Conservation (phyloP, 1,284 basidiomycete genomes). For the Apiotrichum akiyoshidainum region DNA sequence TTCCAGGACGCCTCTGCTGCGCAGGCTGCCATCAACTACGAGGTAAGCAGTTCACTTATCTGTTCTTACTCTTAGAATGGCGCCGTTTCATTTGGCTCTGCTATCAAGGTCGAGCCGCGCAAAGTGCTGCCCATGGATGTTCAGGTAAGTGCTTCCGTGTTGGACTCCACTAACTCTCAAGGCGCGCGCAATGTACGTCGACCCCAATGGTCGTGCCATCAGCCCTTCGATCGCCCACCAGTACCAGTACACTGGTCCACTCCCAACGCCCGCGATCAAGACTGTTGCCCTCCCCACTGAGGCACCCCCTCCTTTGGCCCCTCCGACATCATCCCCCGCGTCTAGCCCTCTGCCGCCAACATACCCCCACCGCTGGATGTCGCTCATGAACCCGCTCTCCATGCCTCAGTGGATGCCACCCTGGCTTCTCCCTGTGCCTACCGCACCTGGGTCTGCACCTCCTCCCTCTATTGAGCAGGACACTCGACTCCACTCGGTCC, state of each 20-base stretch:
- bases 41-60: conserved; percentile 24
- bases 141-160: conserved; percentile 21
- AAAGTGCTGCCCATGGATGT: conserved; percentile 33
- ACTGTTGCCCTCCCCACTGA: background rate
- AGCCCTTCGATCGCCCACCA: conserved; percentile 34
- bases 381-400: too few relatives aligned
- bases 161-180: background rate
- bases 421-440: background rate
- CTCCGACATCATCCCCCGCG: background rate
- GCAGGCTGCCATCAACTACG: conserved; percentile 24
- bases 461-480: background rate
- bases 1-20: conserved; percentile 28
- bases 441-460: background rate
- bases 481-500: too few relatives aligned
- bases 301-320: background rate
- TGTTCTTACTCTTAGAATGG: conserved; percentile 20
- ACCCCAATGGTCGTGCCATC: conserved; percentile 27
- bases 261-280: conserved; percentile 7
- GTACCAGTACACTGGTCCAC: conserved; percentile 12
- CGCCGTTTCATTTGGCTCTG: conserved; percentile 29
- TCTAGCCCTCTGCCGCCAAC: background rate
- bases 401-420: background rate
- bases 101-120: conserved; percentile 30
- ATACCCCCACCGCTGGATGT: too few relatives aligned
- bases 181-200: conserved; percentile 31